These are phyloP conservation scores for Alternaria infectoria DNA, from an alignment of 2,329 filamentous ascomycete genomes.

Conservation along the genomic window DNA sequence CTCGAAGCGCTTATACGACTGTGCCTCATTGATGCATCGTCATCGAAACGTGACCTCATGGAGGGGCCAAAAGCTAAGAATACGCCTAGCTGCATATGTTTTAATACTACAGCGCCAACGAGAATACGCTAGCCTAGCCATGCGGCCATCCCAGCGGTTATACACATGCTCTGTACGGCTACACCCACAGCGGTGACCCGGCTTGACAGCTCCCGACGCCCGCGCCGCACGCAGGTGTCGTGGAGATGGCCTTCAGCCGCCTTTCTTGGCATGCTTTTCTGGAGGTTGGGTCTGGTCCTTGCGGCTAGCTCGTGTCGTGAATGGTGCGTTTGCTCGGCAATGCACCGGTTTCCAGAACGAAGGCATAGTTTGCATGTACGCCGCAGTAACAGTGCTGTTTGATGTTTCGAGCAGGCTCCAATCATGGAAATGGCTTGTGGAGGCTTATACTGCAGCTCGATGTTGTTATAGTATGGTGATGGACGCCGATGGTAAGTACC, in stretches of 20 bases:
- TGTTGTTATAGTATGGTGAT: constrained; percentile 22
- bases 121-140: constrained; percentile 22
- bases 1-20: constrained; percentile 32
- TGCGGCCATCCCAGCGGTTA: constrained; percentile 37
- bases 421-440: constrained; percentile 15
- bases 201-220: constrained; percentile 27
- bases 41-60: constrained; percentile 23
- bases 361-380: constrained; percentile 29
- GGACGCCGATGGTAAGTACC: constrained; percentile 15
- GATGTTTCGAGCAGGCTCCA: constrained; percentile 27
- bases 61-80: constrained; percentile 36
- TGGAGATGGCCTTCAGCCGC: constrained; percentile 34
- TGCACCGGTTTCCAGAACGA: constrained; percentile 29
- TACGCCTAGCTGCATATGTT: constrained; percentile 29
- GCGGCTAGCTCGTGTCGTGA: constrained; percentile 32
- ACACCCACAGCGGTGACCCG: constrained; percentile 24
- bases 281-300: constrained; percentile 25
- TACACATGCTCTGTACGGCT: constrained; percentile 32
- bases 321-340: constrained; percentile 29
- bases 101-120: constrained; percentile 33
- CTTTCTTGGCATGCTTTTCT: constrained; percentile 31
- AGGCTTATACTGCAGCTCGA: constrained; percentile 19
- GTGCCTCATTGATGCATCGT: constrained; percentile 34
- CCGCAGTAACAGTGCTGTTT: constrained; percentile 30
- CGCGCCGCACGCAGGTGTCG: constrained; percentile 27